Conservation (phyloP, 2,329 filamentous ascomycete species). For the Sporothrix pseudoabietina region DNA sequence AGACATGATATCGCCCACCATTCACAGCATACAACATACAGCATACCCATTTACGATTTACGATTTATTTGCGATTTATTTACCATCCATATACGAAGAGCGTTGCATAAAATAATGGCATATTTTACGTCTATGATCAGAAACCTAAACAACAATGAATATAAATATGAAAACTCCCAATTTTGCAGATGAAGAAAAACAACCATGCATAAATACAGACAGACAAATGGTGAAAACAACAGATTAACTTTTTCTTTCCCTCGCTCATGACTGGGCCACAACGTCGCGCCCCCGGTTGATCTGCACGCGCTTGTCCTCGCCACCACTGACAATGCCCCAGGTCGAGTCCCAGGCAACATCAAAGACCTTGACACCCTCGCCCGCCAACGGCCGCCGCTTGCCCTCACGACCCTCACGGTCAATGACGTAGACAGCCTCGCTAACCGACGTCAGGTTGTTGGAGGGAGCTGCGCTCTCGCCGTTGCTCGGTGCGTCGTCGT, state of each 20-base stretch:
- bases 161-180: slow-evolving; percentile 15
- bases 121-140: slow-evolving; percentile 6
- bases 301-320: slow-evolving; percentile 93
- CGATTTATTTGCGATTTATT: too few species aligned
- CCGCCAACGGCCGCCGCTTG: slow-evolving; percentile 66
- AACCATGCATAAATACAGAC: slow-evolving; percentile 4
- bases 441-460: slow-evolving; percentile 55
- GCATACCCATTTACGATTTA: not conserved
- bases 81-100: not conserved
- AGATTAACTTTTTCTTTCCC: slow-evolving; percentile 24
- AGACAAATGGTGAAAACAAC: not conserved
- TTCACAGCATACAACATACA: not conserved
- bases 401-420: slow-evolving; percentile 67
- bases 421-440: slow-evolving; percentile 75
- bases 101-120: not conserved
- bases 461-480: not conserved
- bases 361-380: slow-evolving; percentile 89
- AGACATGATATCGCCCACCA: not conserved
- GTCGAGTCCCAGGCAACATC: slow-evolving; percentile 81
- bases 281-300: slow-evolving; percentile 72
- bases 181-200: slow-evolving; percentile 8
- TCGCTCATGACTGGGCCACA: slow-evolving; percentile 38
- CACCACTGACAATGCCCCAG: slow-evolving; percentile 86
- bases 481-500: slow-evolving; percentile 25
- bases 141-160: slow-evolving; percentile 15